phyloP scores from a whole-genome alignment of 306 rosid species.

The Mimosa pudica region DNA sequence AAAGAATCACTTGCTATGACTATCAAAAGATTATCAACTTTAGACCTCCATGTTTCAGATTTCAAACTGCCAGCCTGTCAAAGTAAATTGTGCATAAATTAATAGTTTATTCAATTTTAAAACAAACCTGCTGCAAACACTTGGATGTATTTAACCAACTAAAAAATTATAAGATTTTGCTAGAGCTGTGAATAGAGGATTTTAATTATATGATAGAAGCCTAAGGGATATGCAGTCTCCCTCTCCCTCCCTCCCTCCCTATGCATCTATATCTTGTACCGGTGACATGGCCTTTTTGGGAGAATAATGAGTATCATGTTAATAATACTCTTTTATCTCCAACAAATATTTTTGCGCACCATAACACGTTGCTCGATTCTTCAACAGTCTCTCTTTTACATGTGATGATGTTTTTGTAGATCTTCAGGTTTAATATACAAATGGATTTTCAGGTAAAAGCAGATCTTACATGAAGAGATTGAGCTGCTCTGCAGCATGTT shows the following conservation, averaged over 20 bases:
- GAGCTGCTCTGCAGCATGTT: background rate
- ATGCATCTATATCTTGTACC: too few species aligned
- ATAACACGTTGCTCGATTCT: background rate
- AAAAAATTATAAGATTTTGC: background rate
- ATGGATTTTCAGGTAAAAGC: background rate
- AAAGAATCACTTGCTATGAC: conserved; percentile 52
- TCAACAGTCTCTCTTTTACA: background rate
- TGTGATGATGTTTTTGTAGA: background rate
- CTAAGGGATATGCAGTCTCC: too few species aligned
- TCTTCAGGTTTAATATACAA: background rate
- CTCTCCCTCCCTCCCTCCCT: too few species aligned
- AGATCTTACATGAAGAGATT: too few species aligned
- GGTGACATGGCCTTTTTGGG: background rate
- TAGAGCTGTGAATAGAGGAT: background rate
- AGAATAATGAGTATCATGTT: background rate
- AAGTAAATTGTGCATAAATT: conserved; percentile 26
- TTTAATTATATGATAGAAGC: background rate
- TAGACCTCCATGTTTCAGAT: conserved; percentile 63
- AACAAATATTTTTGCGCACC: background rate
- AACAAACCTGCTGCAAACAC: conserved; percentile 1
- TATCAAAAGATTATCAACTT: conserved; percentile 67
- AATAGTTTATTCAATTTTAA: conserved; percentile 6
- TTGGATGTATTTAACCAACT: conserved; percentile 5
- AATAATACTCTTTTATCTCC: background rate
- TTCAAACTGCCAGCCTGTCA: conserved; percentile 71